Evolutionary conservation across 768 basidiomycete genomes (phyloP).

Genomic region (Tylopilus balloui): DNA sequence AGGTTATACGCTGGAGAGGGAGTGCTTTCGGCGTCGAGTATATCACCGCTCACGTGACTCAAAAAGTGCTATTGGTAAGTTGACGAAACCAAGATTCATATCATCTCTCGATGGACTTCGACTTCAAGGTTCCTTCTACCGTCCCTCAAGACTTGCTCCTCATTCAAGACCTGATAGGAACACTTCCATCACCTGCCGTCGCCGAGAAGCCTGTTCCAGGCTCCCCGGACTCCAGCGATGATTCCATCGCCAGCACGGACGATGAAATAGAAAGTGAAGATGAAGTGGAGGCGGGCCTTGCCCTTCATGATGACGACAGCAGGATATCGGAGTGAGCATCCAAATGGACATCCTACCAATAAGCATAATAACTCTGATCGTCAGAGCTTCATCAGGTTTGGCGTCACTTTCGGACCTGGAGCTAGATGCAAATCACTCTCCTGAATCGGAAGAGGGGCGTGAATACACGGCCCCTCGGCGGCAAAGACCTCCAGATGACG

Average conservation of each 20-base stretch:
- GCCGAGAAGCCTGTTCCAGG: neutral
- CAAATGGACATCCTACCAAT: neutral
- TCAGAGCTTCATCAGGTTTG: conserved; percentile 31
- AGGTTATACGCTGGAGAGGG: neutral
- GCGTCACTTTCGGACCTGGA: conserved; percentile 38
- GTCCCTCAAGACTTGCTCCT: conserved; percentile 73
- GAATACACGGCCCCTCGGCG: conserved; percentile 2
- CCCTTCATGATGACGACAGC: conserved; percentile 39
- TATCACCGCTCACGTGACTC: conserved; percentile 22
- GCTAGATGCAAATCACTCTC: conserved; percentile 17
- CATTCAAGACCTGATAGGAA: conserved; percentile 62
- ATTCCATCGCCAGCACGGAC: conserved; percentile 50
- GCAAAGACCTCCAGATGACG: conserved; percentile 18
- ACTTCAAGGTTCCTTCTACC: conserved; percentile 57
- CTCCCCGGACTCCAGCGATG: conserved; percentile 32
- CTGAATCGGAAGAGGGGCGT: conserved; percentile 20
- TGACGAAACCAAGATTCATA: no score
- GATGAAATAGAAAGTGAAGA: conserved; percentile 59
- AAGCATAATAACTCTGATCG: conserved; percentile 18
- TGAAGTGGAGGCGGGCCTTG: conserved; percentile 66
- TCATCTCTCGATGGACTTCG: conserved; percentile 21
- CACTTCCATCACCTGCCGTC: conserved; percentile 5
- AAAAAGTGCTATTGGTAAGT: neutral
- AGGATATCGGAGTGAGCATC: conserved; percentile 20
- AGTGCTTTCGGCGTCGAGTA: no score